Evolutionary conservation across 805 yeast genomes (phyloP), one percentile per base, ranked within the genome.

Genomic region (Saturnispora ahearnii): DNA sequence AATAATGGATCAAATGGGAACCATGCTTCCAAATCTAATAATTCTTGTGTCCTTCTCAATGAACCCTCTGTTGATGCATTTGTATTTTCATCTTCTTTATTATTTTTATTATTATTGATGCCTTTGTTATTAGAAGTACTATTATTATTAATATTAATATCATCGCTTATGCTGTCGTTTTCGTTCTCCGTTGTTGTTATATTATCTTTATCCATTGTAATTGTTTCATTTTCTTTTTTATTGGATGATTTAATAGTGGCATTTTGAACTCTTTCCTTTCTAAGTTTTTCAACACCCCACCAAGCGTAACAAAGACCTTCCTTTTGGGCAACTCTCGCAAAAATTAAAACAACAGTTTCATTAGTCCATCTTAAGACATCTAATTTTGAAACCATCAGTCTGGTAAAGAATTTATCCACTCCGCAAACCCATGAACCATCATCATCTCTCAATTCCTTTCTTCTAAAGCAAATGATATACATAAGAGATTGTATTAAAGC

Each of bases 1-100:
- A 85, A 78, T 53, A 93, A 67, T 1, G 99, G 99, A 70, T 91
- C 98, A 63, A 87, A 91, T 11, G 99, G 99, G 67, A 91, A 91
- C 63, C 88, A 91, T n/a, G 93, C 89, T 63, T 90, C 96, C 47
- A 91, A 72, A 59, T 88, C 95, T 56, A 86, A 75, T 60, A 87
- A 88, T 61, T 89, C 96, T 61, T 86, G 90, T 59, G 65, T 62
- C 53, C 61, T 66, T 48, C 62, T 62, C 38, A 54, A 36, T 40
- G 54, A 49, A 18, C 54, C 49, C 32, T 44, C 49, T n/a, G 56
- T 51, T 13, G 42, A 30, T 18, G 46, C 50, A 29, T 33, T 21
- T 9, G 21, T 12, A 18, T 46, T 28, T 30, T 18, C 29, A 15
- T 32, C 21, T 31, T 12, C 13, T 33, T 21, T 21, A 33, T 32